phyloP scores from a whole-genome alignment of 352 stramenopile genomes.

The Blastocystis sp. region DNA sequence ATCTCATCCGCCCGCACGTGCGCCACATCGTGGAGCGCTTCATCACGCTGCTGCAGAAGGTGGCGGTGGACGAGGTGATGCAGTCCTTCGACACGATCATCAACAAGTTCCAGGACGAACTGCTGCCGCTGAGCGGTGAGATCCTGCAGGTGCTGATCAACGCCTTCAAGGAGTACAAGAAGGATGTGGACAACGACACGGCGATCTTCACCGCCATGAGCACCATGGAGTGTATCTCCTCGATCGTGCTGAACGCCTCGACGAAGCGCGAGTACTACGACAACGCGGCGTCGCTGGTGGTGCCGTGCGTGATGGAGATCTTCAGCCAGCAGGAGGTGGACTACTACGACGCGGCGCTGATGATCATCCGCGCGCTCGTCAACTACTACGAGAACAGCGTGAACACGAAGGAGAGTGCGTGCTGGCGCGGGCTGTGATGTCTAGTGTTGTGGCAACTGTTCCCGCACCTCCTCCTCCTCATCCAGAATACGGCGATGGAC shows the following conservation, averaged over 20 bases:
- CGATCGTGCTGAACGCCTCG: constrained; percentile 39
- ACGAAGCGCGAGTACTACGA: constrained; percentile 11
- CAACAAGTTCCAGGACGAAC: constrained; percentile 9
- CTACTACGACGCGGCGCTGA: constrained; percentile 37
- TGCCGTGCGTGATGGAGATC: constrained; percentile 33
- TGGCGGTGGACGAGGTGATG: constrained; percentile 59
- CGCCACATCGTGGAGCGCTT: constrained; percentile 35
- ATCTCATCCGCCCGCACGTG: neutral
- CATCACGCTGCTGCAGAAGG: constrained; percentile 24
- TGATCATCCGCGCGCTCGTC: constrained; percentile 49
- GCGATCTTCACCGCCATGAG: constrained; percentile 63
- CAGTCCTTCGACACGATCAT: constrained; percentile 56
- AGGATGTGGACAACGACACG: constrained; percentile 66
- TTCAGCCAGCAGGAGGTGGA: constrained; percentile 40
- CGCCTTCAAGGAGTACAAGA: constrained; percentile 52
- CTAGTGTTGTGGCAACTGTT: constrained; percentile 62
- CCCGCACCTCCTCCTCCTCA: constrained; percentile 26
- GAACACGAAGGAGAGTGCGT: constrained; percentile 28
- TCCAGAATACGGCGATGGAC: constrained; percentile 53
- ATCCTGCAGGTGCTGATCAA: constrained; percentile 17
- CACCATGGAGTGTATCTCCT: constrained; percentile 54
- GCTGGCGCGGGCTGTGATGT: neutral
- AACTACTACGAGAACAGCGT: constrained; percentile 50
- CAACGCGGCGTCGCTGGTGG: neutral
- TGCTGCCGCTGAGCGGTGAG: constrained; percentile 27